These are phyloP conservation scores for Cladosporium velox DNA, from an alignment of 2,329 filamentous ascomycete species.

Conservation along the genomic window DNA sequence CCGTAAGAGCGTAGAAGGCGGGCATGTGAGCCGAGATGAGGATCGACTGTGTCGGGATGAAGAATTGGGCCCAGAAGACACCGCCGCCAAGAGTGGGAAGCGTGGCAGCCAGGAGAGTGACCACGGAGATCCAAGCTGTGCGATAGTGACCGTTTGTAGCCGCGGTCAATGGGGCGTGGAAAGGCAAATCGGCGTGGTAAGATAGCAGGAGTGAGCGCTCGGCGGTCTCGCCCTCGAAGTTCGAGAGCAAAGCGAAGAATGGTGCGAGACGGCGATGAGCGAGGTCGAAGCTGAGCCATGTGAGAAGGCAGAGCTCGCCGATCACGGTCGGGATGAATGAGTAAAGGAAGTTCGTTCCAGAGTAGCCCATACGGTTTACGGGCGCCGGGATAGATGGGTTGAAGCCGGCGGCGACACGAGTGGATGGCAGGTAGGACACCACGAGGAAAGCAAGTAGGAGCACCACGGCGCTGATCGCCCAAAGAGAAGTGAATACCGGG, in stretches of 20 bases:
- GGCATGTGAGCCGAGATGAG: slow-evolving; percentile 73
- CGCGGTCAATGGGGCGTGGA: slow-evolving; percentile 62
- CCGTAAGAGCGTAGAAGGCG: slow-evolving; percentile 70
- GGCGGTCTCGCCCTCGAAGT: slow-evolving; percentile 57
- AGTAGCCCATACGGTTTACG: slow-evolving; percentile 62
- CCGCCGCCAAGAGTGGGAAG: slow-evolving; percentile 70
- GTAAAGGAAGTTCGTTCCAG: slow-evolving; percentile 84
- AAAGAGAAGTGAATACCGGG: slow-evolving; percentile 65
- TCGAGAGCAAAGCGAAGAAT: slow-evolving; percentile 61
- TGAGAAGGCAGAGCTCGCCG: slow-evolving; percentile 66
- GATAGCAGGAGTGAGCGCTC: slow-evolving; percentile 67
- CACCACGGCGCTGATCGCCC: slow-evolving; percentile 60
- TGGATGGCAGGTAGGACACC: slow-evolving; percentile 71
- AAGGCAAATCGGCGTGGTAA: slow-evolving; percentile 67
- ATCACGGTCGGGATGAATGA: slow-evolving; percentile 70
- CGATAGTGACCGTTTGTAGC: slow-evolving; percentile 64
- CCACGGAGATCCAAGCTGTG: slow-evolving; percentile 62
- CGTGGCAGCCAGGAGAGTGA: slow-evolving; percentile 61
- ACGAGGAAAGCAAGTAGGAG: slow-evolving; percentile 72
- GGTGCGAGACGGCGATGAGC: slow-evolving; percentile 67
- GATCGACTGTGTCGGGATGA: slow-evolving; percentile 50
- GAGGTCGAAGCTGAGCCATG: slow-evolving; percentile 68
- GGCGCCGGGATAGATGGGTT: slow-evolving; percentile 62
- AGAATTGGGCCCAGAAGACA: slow-evolving; percentile 72
- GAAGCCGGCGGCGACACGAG: slow-evolving; percentile 69